Percentiles rank a stretch among this genome's conserved stretches.
phyloP scores from a whole-genome alignment of 192 early-diverging fungal species.

The Linnemannia zychae region DNA sequence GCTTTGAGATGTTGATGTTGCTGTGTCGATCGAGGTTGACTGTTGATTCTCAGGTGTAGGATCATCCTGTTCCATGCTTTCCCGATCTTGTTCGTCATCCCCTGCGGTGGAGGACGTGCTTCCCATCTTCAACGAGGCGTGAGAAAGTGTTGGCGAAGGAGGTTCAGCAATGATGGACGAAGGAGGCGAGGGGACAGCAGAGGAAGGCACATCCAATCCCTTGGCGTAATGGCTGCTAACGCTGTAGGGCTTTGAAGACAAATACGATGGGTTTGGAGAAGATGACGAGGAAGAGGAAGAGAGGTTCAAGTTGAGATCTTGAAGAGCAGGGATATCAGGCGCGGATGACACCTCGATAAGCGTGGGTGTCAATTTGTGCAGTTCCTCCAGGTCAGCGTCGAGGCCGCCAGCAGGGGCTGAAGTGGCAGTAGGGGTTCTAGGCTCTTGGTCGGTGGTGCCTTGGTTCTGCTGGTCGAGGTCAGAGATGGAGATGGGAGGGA shows the following conservation, averaged over 20 bases:
- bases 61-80: constrained; percentile 35
- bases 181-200: constrained; percentile 44
- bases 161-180: constrained; percentile 57
- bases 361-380: constrained; percentile 36
- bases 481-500: constrained; percentile 29
- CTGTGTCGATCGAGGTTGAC: not conserved
- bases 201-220: constrained; percentile 28
- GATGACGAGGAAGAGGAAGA: not conserved
- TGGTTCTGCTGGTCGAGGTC: not conserved
- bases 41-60: not conserved
- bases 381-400: constrained; percentile 49
- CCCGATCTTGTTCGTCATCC: constrained; percentile 38
- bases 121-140: constrained; percentile 44
- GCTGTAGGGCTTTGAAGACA: constrained; percentile 44
- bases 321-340: constrained; percentile 37
- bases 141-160: constrained; percentile 55
- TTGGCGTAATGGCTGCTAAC: constrained; percentile 40
- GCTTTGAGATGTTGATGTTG: not conserved
- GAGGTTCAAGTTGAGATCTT: constrained; percentile 19
- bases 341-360: constrained; percentile 40
- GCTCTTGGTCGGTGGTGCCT: constrained; percentile 2
- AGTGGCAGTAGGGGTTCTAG: constrained; percentile 25
- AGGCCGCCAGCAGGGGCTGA: constrained; percentile 7
- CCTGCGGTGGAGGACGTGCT: constrained; percentile 46
- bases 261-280: constrained; percentile 40